Conservation (phyloP, 768 basidiomycete species). For the Auricularia heimuer region DNA sequence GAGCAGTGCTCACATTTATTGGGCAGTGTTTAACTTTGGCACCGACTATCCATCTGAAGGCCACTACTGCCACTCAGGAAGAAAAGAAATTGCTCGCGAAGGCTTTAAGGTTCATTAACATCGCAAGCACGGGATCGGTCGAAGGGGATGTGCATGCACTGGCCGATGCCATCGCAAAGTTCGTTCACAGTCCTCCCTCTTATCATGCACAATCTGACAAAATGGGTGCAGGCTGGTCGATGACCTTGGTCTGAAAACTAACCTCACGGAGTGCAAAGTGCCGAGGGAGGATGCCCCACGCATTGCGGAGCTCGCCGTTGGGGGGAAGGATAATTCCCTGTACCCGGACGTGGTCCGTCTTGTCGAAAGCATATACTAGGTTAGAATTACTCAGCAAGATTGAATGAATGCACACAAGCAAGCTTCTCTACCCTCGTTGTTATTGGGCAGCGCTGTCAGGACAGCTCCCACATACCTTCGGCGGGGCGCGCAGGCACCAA, state of each 20-base stretch:
- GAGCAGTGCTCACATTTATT: not conserved
- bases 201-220: not conserved
- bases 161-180: slow-evolving; percentile 47
- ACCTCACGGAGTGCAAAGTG: slow-evolving; percentile 52
- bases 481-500: too few species aligned
- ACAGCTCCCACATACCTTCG: too few species aligned
- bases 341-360: slow-evolving; percentile 36
- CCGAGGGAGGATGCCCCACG: slow-evolving; percentile 42
- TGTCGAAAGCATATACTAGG: slow-evolving; percentile 33
- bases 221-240: slow-evolving; percentile 41
- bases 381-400: too few species aligned
- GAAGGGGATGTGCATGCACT: slow-evolving; percentile 53
- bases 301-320: slow-evolving; percentile 43
- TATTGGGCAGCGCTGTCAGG: too few species aligned
- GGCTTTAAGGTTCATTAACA: slow-evolving; percentile 46
- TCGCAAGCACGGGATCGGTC: slow-evolving; percentile 51
- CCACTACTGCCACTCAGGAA: slow-evolving; percentile 45
- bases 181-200: slow-evolving; percentile 15
- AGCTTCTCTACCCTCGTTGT: too few species aligned
- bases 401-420: too few species aligned
- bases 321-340: slow-evolving; percentile 30
- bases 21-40: slow-evolving; percentile 61
- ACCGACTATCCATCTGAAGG: slow-evolving; percentile 50
- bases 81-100: slow-evolving; percentile 53
- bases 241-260: slow-evolving; percentile 47